Percentiles rank a stretch among this genome's conserved stretches.
Evolutionary conservation across 2,329 filamentous ascomycete species (phyloP).

Genomic region (Neurospora sp.): DNA sequence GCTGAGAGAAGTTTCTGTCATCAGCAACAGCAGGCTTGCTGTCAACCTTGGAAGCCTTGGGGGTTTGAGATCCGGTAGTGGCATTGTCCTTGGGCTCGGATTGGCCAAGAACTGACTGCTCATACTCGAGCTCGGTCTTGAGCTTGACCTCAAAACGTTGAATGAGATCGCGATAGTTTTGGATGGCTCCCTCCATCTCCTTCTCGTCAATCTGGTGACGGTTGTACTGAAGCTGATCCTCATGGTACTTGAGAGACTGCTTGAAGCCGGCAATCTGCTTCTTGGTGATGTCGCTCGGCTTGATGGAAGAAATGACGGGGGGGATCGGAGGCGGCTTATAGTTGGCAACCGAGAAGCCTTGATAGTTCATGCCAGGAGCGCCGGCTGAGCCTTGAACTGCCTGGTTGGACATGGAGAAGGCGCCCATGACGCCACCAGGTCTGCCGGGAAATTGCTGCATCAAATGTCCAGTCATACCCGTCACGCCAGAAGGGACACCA

Average conservation of each 20-base stretch:
- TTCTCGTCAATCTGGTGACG: slow-evolving; percentile 52
- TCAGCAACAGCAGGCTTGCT: background rate
- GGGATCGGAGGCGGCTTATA: slow-evolving; percentile 24
- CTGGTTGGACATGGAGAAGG: background rate
- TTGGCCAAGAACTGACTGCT: slow-evolving; percentile 33
- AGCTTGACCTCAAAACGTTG: slow-evolving; percentile 36
- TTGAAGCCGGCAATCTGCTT: slow-evolving; percentile 45
- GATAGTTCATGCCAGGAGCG: slow-evolving; percentile 10
- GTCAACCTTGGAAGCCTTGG: slow-evolving; percentile 6
- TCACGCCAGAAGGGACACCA: slow-evolving; percentile 12
- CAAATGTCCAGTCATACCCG: slow-evolving; percentile 9
- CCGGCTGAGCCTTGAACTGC: background rate
- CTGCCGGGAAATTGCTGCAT: slow-evolving; percentile 6
- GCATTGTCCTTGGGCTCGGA: slow-evolving; percentile 16
- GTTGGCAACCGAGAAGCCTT: slow-evolving; percentile 12
- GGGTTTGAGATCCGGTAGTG: slow-evolving; percentile 18
- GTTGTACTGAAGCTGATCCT: slow-evolving; percentile 51
- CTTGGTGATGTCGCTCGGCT: slow-evolving; percentile 49
- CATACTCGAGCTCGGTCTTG: slow-evolving; percentile 34
- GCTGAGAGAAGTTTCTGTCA: background rate
- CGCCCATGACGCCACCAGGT: background rate
- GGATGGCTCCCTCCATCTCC: slow-evolving; percentile 37
- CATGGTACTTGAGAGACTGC: slow-evolving; percentile 42
- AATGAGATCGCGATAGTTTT: slow-evolving; percentile 26
- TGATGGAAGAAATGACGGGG: slow-evolving; percentile 45